These are phyloP conservation scores for Yarrowia keelungensis DNA, from an alignment of 805 yeast species.

Conservation along the genomic window DNA sequence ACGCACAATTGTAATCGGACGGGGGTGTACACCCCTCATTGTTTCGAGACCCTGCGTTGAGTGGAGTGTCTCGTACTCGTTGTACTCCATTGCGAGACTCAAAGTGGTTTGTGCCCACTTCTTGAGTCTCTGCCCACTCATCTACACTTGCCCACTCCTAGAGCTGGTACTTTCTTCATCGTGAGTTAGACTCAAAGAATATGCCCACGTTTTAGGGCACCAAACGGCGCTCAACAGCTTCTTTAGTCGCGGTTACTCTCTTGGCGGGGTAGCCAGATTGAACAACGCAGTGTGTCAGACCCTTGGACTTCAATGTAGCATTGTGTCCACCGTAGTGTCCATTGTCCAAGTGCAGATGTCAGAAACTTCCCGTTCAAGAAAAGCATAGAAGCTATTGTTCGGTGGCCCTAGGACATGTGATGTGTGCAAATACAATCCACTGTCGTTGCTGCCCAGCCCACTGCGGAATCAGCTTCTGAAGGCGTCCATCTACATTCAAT, in stretches of 20 bases:
- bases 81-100: not conserved
- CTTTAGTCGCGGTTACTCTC: not conserved
- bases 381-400: no score
- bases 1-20: not conserved
- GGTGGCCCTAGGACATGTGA: no score
- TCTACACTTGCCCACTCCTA: not conserved
- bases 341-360: not conserved
- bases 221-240: not conserved
- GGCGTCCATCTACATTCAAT: not conserved
- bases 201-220: not conserved
- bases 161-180: not conserved
- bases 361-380: no score
- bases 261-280: not conserved
- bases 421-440: no score
- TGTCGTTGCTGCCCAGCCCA: no score
- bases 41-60: slow-evolving; percentile 11
- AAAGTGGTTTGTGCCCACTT: not conserved
- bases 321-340: not conserved
- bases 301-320: not conserved
- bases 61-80: not conserved
- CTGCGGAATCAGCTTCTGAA: slow-evolving; percentile 2
- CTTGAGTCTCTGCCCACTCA: not conserved
- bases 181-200: not conserved
- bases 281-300: not conserved
- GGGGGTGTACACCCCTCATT: slow-evolving; percentile 1